Evolutionary conservation across 495 filamentous ascomycete genomes (phyloP).

Genomic region (Massariosphaeria phaeospora): DNA sequence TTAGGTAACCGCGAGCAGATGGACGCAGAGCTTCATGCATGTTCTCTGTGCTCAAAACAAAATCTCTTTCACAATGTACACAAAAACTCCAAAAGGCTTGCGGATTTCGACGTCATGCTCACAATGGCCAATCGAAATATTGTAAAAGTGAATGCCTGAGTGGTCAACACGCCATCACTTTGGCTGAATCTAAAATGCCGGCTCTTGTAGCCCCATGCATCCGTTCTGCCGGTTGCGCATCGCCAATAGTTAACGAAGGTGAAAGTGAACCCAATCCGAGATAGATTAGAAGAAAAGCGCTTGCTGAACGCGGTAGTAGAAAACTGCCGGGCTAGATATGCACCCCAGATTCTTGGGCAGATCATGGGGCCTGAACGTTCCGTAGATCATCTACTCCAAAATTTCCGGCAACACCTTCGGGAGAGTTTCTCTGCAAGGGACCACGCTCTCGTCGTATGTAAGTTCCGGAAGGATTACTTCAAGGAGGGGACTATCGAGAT

Average conservation of each 20-base stretch:
- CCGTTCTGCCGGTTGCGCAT: slow-evolving; percentile 5
- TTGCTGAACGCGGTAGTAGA: not conserved
- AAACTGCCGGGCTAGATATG: not conserved
- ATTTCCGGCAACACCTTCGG: not conserved
- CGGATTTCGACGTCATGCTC: not conserved
- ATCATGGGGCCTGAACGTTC: not conserved
- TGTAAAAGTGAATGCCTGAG: not conserved
- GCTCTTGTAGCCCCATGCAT: not conserved
- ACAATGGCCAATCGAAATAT: not conserved
- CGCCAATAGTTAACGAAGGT: not conserved
- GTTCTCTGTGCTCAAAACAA: too few species aligned
- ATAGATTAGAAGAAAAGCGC: not conserved
- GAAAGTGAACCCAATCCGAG: not conserved
- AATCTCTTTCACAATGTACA: not conserved
- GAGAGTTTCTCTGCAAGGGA: not conserved
- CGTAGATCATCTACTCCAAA: not conserved
- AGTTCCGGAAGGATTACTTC: too few species aligned
- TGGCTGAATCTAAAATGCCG: slow-evolving; percentile 13
- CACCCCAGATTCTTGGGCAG: slow-evolving; percentile 13
- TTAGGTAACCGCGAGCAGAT: too few species aligned
- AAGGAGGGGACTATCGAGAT: not conserved
- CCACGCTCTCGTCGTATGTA: too few species aligned
- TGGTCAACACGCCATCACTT: slow-evolving; percentile 6
- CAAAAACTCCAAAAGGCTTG: not conserved
- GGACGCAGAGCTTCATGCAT: too few species aligned